Evolutionary conservation across 1,139 yeast species (phyloP), one percentile per base, ranked within the genome.

Genomic region (Pneumocystis sp.): DNA sequence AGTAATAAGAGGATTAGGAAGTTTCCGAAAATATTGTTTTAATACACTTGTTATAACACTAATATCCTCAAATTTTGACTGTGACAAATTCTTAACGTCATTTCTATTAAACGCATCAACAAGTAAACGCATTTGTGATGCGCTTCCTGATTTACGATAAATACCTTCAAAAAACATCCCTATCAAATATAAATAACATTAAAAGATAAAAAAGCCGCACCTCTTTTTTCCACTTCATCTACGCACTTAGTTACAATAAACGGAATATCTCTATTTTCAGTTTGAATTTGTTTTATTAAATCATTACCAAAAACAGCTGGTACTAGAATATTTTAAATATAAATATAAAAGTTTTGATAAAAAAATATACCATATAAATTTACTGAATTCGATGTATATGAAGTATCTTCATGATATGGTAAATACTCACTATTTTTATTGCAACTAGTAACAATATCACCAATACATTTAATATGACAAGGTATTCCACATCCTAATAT

Each of bases 91-190:
- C 17, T 59, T 62, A 31, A 62, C 35, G 10, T 63, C 61, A 39
- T 59, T 21, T 29, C 60, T 40, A 62, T 75, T 79, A 71, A 81
- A 81, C 66, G 76, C 75, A 66, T 76, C 77, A 70, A 78, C 77
- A 75, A 77, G 73, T 72, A 80, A 71, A 66, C 82, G 85, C 69
- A 89, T 83, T 65, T 89, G 89, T 17, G 93, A 83, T 67, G 87
- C 83, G 6, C 93, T 90, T 1, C 97, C 98, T 31, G 95, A 87
- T 69, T 91, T 87, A 71, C 98, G 81, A 76, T 93, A 93, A 59
- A 93, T 82, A 5, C 98, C 98, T 75, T 91, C 97, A 59, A 80
- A 77, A 63, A 80, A 84, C 70, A 88, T 73, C 29, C 61, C 61
- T 59, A 31, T 39, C 21, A 39, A 39, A 59, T 12, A 39, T 39